These are phyloP conservation scores for Trichoderma atrobrunneum DNA, from an alignment of 2,329 filamentous ascomycete genomes.

Conservation along the genomic window DNA sequence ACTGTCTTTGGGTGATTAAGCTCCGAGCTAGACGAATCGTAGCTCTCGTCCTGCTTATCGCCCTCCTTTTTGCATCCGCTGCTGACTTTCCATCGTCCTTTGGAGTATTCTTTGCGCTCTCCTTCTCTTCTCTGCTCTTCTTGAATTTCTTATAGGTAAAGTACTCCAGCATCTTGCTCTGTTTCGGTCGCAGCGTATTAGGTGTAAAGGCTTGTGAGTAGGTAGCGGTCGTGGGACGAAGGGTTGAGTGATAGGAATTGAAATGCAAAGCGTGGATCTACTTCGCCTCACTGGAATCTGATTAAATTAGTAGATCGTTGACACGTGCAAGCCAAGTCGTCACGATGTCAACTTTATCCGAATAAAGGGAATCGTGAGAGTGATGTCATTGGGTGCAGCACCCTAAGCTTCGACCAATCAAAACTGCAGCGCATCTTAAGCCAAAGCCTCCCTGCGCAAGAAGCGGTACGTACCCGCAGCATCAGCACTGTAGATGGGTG, in stretches of 20 bases:
- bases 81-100: conserved; percentile 20
- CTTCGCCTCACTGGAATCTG: neutral
- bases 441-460: neutral
- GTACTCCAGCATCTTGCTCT: conserved; percentile 57
- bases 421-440: neutral
- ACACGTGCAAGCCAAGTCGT: conserved; percentile 15
- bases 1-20: conserved; percentile 40
- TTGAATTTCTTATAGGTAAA: conserved; percentile 62
- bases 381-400: conserved; percentile 19
- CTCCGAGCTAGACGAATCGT: conserved; percentile 29
- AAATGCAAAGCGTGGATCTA: neutral
- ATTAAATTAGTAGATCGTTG: neutral
- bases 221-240: neutral
- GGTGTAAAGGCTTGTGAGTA: neutral
- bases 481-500: neutral
- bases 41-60: conserved; percentile 18
- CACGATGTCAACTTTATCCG: conserved; percentile 3
- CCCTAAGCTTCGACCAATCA: conserved; percentile 1
- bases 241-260: neutral
- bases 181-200: neutral
- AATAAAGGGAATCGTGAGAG: neutral
- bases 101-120: conserved; percentile 30
- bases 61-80: neutral
- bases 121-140: conserved; percentile 48
- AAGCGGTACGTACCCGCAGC: neutral